These are phyloP conservation scores for Bisporella sp. DNA, from an alignment of 2,329 filamentous ascomycete genomes.

Conservation along the genomic window DNA sequence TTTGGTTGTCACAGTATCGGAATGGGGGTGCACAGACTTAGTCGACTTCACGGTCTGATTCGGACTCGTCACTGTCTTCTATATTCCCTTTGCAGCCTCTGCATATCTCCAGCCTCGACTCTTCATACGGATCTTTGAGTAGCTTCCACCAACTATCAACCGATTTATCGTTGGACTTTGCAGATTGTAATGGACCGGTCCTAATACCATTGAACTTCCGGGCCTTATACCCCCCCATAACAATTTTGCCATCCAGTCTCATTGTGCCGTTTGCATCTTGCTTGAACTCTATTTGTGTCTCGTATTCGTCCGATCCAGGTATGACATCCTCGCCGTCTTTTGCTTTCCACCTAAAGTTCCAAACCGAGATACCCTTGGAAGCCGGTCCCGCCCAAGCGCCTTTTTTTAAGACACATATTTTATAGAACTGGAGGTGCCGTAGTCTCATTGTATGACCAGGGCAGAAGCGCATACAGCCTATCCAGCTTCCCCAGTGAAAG, in stretches of 20 bases:
- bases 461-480: conserved; percentile 2
- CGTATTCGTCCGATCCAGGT: conserved; percentile 1
- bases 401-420: neutral
- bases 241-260: neutral
- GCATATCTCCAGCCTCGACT: too few relatives aligned
- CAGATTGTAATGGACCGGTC: too few relatives aligned
- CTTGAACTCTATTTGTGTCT: conserved; percentile 2
- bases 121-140: too few relatives aligned
- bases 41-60: too few relatives aligned
- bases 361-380: neutral
- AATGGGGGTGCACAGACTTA: too few relatives aligned
- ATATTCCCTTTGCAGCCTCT: too few relatives aligned
- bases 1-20: too few relatives aligned
- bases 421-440: neutral
- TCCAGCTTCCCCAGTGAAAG: conserved; percentile 1
- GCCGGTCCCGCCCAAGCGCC: conserved; percentile 2
- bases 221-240: conserved; percentile 1
- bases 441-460: conserved; percentile 1
- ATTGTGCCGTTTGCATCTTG: neutral
- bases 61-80: too few relatives aligned
- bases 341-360: conserved; percentile 3
- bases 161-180: too few relatives aligned
- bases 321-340: neutral
- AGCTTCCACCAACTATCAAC: too few relatives aligned
- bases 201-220: neutral